Evolutionary conservation across 2,329 filamentous ascomycete genomes (phyloP).

Genomic region (Eutypella sp.): DNA sequence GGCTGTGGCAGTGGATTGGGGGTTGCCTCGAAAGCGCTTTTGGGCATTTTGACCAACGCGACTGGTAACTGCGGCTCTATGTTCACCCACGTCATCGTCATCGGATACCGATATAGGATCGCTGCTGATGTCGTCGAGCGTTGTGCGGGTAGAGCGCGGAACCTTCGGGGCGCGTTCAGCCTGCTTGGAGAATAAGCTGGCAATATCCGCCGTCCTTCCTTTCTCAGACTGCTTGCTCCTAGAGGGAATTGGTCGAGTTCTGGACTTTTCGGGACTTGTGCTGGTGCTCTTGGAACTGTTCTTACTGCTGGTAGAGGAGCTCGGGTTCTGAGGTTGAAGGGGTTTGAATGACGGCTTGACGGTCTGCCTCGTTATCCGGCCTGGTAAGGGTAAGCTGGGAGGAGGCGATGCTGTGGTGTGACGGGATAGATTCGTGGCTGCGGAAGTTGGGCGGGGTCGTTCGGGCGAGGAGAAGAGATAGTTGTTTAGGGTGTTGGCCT

Average conservation of each 20-base stretch:
- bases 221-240: constrained; percentile 41
- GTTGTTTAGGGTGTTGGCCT: constrained; percentile 45
- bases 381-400: constrained; percentile 23
- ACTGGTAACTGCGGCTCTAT: constrained; percentile 46
- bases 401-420: not conserved
- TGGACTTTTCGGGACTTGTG: constrained; percentile 42
- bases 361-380: too few relatives aligned
- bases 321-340: constrained; percentile 20
- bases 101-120: constrained; percentile 60
- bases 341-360: constrained; percentile 19
- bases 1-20: constrained; percentile 19
- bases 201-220: constrained; percentile 51
- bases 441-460: constrained; percentile 23
- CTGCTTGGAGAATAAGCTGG: constrained; percentile 58
- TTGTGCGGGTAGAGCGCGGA: constrained; percentile 24
- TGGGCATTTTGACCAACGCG: constrained; percentile 51
- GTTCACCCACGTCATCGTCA: constrained; percentile 51
- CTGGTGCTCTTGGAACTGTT: constrained; percentile 33
- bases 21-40: constrained; percentile 43
- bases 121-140: constrained; percentile 46
- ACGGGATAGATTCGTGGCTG: constrained; percentile 10
- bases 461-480: constrained; percentile 51
- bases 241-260: constrained; percentile 18
- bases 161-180: constrained; percentile 42
- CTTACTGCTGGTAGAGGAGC: constrained; percentile 14